Conservation (phyloP, 2,329 filamentous ascomycete species). For the Aspergillus hiratsukae region DNA sequence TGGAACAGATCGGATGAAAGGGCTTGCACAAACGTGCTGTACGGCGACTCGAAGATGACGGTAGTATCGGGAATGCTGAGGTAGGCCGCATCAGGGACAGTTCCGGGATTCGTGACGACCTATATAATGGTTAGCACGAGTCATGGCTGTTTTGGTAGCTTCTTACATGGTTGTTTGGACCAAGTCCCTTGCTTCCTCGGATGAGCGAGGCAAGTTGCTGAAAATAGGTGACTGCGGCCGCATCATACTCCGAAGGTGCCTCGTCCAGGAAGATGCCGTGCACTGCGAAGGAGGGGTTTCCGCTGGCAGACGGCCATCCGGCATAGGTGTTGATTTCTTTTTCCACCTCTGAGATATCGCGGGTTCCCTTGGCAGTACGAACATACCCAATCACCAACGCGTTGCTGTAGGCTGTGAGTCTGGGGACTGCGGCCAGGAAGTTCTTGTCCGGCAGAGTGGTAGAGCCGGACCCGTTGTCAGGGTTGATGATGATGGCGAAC, state of each 20-base stretch:
- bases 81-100: conserved; percentile 8
- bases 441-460: conserved; percentile 5
- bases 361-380: conserved; percentile 1
- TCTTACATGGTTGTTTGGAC: conserved; percentile 6
- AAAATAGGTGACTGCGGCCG: conserved; percentile 1
- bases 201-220: background rate
- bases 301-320: conserved; percentile 5
- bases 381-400: conserved; percentile 9
- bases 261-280: conserved; percentile 12
- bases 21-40: conserved; percentile 3
- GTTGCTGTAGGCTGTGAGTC: conserved; percentile 3
- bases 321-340: conserved; percentile 8
- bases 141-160: background rate
- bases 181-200: conserved; percentile 3
- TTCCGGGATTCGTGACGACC: conserved; percentile 12
- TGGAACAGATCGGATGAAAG: background rate
- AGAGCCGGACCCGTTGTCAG: conserved; percentile 13
- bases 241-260: conserved; percentile 3
- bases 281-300: conserved; percentile 6
- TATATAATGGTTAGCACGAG: background rate
- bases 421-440: conserved; percentile 5
- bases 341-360: conserved; percentile 1
- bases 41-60: conserved; percentile 12
- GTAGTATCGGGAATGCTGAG: conserved; percentile 7
- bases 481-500: conserved; percentile 21